Conservation (phyloP, 768 basidiomycete genomes). For the Fistulinella prunicolor region DNA sequence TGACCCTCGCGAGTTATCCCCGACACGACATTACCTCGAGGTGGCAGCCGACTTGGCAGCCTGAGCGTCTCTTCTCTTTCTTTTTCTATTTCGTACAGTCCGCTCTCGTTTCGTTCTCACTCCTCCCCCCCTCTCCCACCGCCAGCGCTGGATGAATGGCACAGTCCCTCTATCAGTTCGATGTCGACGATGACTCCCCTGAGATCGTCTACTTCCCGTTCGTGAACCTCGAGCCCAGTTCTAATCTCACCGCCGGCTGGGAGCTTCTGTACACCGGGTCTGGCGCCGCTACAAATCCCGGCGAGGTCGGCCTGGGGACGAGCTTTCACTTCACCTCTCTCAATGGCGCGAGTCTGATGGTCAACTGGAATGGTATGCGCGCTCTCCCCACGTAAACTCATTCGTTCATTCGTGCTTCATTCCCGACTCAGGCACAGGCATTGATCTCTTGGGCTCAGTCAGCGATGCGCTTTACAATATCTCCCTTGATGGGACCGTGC, state of each 20-base stretch:
- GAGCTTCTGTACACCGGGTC: slow-evolving; percentile 55
- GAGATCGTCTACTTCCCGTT: slow-evolving; percentile 59
- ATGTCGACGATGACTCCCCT: slow-evolving; percentile 68
- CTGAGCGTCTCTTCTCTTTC: slow-evolving; percentile 18
- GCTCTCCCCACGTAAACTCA: background rate
- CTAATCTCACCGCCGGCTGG: slow-evolving; percentile 60
- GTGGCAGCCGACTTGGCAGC: slow-evolving; percentile 21
- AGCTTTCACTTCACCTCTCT: slow-evolving; percentile 62
- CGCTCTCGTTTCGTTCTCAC: no score
- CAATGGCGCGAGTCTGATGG: slow-evolving; percentile 52
- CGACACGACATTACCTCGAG: slow-evolving; percentile 32
- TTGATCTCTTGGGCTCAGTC: slow-evolving; percentile 55
- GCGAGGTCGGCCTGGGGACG: slow-evolving; percentile 50
- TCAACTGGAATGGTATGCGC: slow-evolving; percentile 62
- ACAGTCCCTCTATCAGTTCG: slow-evolving; percentile 33
- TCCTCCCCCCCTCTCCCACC: slow-evolving; percentile 6
- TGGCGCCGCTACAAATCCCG: slow-evolving; percentile 43
- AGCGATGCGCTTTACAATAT: slow-evolving; percentile 45
- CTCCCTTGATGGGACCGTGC: slow-evolving; percentile 50
- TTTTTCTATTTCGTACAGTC: slow-evolving; percentile 3
- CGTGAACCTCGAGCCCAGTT: slow-evolving; percentile 48
- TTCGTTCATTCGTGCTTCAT: slow-evolving; percentile 4
- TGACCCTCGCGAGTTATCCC: slow-evolving; percentile 16
- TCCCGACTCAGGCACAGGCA: slow-evolving; percentile 53
- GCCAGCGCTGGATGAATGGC: slow-evolving; percentile 35